Base-by-base conservation (phyloP, 768 basidiomycete species). In the Mycena vitilis region DNA sequence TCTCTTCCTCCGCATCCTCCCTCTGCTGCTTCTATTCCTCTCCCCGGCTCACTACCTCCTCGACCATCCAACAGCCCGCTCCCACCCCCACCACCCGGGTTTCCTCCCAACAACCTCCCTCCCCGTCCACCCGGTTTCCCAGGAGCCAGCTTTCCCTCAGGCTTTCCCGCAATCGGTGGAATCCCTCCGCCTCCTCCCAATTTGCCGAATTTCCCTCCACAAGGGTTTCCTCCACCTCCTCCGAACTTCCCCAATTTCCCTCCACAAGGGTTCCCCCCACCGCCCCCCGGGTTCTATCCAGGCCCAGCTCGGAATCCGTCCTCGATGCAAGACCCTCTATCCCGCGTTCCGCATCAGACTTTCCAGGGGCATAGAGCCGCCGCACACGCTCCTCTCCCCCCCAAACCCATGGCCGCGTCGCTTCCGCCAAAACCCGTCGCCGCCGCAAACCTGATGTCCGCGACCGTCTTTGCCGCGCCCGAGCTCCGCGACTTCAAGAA, bases 401-500 rank as follows among this genome's bases (percentile, higher is more conserved):
- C 79, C 12, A 86, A 86, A 65, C 84, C 83, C 23, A 75, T n/a
- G n/a, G n/a, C n/a, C n/a, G n/a, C 79, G 11, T 79, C 79, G 8
- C 68, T 82, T 18, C 78, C 79, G 18, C 75, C 77, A 2, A 81
- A 82, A 61, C 82, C 81, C 25, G 75, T 73, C 30, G 70, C 79
- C 16, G 75, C 74, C 15, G 70, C 83, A 12, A 81, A 79, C 51
- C 68, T 84, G 18, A 83, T 82, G 2, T 81, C 87, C 9, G 95
- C 94, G 2, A 92, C 88, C 2, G 90, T 98, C 59, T 91, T 88
- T 23, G 95, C 96, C 3, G 95, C 84, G 52, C 95, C 98, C 5
- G 86, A 95, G 76, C 79, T 99, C 58, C 92, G 97, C 16, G 95
- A 99, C 79, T 84, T 99, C 68, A 95, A 96, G 82, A 96, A 95